A percentile compares a stretch with the other conserved stretches of the same genome.
phyloP scores from a whole-genome alignment of 208 protist species.

The Acanthamoeba polyphaga region DNA sequence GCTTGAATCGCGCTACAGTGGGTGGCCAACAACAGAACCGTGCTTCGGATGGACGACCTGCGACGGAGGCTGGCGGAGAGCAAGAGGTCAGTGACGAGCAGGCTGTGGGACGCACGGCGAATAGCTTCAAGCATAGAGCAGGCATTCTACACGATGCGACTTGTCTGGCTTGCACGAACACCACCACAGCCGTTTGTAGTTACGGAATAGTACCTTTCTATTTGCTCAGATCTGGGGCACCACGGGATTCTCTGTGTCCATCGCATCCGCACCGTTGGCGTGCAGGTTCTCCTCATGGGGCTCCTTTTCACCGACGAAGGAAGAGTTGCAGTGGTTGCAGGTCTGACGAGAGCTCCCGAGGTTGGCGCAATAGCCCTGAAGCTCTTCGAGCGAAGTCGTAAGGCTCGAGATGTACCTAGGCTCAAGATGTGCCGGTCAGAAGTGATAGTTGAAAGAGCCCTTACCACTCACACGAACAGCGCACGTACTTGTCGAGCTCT shows the following conservation, averaged over 20 bases:
- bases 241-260: not conserved
- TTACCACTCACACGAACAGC: not conserved
- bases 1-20: not conserved
- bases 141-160: not conserved
- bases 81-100: not conserved
- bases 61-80: not conserved
- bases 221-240: not conserved
- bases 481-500: constrained; percentile 21
- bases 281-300: too few relatives aligned
- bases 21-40: not conserved
- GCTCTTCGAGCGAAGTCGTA: constrained; percentile 19
- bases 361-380: constrained; percentile 23
- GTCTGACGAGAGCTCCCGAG: not conserved
- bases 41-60: not conserved
- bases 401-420: constrained; percentile 34
- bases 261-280: not conserved
- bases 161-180: not conserved
- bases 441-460: not conserved
- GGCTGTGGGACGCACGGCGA: not conserved
- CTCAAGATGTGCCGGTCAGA: not conserved
- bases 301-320: not conserved
- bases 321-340: not conserved
- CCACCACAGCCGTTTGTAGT: constrained; percentile 2
- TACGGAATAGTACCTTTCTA: not conserved
- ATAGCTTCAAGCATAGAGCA: not conserved